phyloP scores from a whole-genome alignment of 139 green algal species.

The Chlamydomonas asymmetrica region DNA sequence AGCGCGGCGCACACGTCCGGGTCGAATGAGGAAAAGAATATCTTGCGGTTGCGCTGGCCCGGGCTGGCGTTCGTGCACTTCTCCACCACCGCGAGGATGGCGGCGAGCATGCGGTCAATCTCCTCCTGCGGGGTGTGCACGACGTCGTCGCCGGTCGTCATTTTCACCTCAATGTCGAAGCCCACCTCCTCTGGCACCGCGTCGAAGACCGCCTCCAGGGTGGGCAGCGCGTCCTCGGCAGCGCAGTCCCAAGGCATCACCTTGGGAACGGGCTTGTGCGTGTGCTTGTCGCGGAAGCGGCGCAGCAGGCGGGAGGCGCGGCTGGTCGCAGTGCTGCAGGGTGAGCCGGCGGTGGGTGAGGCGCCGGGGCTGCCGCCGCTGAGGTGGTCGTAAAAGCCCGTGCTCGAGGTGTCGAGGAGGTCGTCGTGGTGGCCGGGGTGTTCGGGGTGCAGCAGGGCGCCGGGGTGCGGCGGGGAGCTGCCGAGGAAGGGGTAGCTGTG shows the following conservation, averaged over 20 bases:
- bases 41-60: background rate
- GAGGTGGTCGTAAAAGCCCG: background rate
- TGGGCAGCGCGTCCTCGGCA: slow-evolving; percentile 76
- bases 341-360: background rate
- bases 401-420: background rate
- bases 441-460: background rate
- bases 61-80: background rate
- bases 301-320: slow-evolving; percentile 7
- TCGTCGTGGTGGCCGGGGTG: slow-evolving; percentile 11
- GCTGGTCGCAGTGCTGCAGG: background rate
- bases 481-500: slow-evolving; percentile 7
- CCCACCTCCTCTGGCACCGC: slow-evolving; percentile 58
- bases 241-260: slow-evolving; percentile 45
- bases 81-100: slow-evolving; percentile 32
- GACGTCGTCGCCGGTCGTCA: slow-evolving; percentile 62
- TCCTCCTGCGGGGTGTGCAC: slow-evolving; percentile 55
- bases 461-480: slow-evolving; percentile 3
- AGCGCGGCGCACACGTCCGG: slow-evolving; percentile 77
- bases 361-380: slow-evolving; percentile 18
- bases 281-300: slow-evolving; percentile 26
- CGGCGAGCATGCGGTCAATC: slow-evolving; percentile 55
- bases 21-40: slow-evolving; percentile 86
- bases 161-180: slow-evolving; percentile 92
- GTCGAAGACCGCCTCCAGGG: slow-evolving; percentile 68
- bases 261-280: background rate